Base-by-base conservation (phyloP, 2,329 filamentous ascomycete genomes). In the Cordyceps javanica region DNA sequence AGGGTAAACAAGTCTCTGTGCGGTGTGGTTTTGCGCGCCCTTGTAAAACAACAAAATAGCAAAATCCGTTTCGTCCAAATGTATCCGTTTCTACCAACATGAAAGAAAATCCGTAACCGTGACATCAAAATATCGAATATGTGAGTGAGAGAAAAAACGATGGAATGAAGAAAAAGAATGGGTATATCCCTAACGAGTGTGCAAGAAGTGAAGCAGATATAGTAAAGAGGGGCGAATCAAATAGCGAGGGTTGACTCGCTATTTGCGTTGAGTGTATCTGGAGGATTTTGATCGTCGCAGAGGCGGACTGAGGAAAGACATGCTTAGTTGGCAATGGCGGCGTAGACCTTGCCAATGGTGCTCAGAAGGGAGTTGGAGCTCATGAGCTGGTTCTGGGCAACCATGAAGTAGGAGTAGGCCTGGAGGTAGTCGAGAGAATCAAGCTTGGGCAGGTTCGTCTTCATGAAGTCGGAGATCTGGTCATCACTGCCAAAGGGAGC, bases 331-430 rank as follows among this genome's bases (percentile, higher is more conserved):
- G 34, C 44, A 9, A 69, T 61, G 34, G 73, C 74, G 63, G 79
- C 80, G 63, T 79, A 84, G 58, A 74, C 74, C 63, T 75, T 66
- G 66, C 82, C 82, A 61, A 73, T 75, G 23, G 61, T 60, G 73
- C 74, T 81, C 25, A 80, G 71, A n/a, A 67, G 32, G 26, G 67
- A 70, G 46, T 66, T 52, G 32, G 70, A 72, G 48, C 68, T 58
- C 69, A 82, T 70, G 62, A 81, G 72, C 55, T 69, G 67, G 63
- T 72, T 73, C 21, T 72, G 65, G 44, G 65, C 64, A 21, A 77
- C 77, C 75, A 79, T 80, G 71, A 82, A 85, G 76, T 82, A 84
- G 25, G 81, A 75, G 72, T 83, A 84, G 60, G 75, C 77, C 64
- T 80, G 70, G 46, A 85, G 75, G 67, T 78, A 82, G 54, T 68